Conservation (phyloP, 257 asterid species). For the Solanum chmielewskii region DNA sequence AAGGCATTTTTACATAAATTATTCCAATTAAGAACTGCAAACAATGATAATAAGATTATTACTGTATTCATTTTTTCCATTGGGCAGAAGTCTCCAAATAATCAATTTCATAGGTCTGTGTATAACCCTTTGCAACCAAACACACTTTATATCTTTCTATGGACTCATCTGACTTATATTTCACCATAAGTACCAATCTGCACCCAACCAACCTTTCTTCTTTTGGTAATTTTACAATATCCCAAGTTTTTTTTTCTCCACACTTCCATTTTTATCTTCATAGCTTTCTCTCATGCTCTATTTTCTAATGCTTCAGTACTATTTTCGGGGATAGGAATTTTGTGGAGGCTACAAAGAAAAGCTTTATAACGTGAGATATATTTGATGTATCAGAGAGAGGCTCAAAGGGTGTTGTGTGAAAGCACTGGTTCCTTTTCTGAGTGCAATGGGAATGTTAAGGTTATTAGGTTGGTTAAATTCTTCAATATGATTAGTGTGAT, state of each 20-base stretch:
- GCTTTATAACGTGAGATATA: not conserved
- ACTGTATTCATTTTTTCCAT: not conserved
- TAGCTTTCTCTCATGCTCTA: not conserved
- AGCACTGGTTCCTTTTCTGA: not conserved
- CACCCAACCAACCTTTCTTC: not conserved
- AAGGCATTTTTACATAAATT: too few species aligned
- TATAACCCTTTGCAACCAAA: not conserved
- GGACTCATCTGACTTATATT: not conserved
- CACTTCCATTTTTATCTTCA: not conserved
- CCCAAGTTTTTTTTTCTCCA: not conserved
- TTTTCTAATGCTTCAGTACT: not conserved
- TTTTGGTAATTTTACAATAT: too few species aligned
- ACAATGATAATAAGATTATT: not conserved
- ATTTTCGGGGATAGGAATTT: not conserved
- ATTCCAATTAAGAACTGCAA: not conserved
- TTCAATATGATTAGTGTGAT: not conserved
- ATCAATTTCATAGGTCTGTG: not conserved
- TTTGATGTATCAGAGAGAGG: not conserved
- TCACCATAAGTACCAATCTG: not conserved
- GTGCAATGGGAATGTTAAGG: not conserved
- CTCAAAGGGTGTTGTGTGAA: not conserved
- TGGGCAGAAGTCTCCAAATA: not conserved
- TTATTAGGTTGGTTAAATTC: not conserved
- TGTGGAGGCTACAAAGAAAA: not conserved
- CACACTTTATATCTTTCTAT: not conserved